Base-by-base conservation (phyloP, 1,284 basidiomycete genomes). In the Marasmius sp. region DNA sequence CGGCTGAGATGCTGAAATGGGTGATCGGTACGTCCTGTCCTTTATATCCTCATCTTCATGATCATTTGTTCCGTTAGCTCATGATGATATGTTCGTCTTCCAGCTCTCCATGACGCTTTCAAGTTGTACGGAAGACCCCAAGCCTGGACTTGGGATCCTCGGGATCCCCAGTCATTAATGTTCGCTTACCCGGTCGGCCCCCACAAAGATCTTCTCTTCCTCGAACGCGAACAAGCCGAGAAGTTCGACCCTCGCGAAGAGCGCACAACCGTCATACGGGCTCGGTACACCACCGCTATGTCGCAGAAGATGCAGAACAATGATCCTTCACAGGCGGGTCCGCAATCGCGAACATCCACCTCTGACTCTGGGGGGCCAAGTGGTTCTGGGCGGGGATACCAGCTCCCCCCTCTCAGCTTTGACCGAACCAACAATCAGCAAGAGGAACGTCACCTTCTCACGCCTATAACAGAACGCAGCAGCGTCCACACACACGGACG, bases 1-100 rank as follows among this genome's bases (percentile, higher is more conserved):
- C 79, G 52, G 75, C 74, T 12, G 95, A 96, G 74, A 97, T 98
- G 94, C 81, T 98, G 67, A 92, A 91, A 72, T 99, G 97, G 96
- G 80, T 97, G 58, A 87, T 95, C 62, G 94, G 93, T 94, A 63
- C 71, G 77, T 74, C n/a, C 5, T 27, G 27, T 27, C 27, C 27
- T 27, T 27, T 27, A 27, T 27, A 27, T 27, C 5, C 27, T 27
- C 16, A 34, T 33, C 55, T 59, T 34, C 11, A 14, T 41, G 22
- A 48, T 18, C 36, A 60, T 39, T 61, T 39, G 36, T 37, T 38
- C 37, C 53, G 38, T 52, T n/a, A 14, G 57, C 53, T 61, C 54
- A 49, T 57, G 61, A 43, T 52, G 33, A 41, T 68, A 41, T 68
- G 50, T 66, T 56, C 58, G 37, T 9, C 36, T 59, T 39, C 34